phyloP scores from a whole-genome alignment of 2,329 filamentous ascomycete species.

The Cercospora beticola region DNA sequence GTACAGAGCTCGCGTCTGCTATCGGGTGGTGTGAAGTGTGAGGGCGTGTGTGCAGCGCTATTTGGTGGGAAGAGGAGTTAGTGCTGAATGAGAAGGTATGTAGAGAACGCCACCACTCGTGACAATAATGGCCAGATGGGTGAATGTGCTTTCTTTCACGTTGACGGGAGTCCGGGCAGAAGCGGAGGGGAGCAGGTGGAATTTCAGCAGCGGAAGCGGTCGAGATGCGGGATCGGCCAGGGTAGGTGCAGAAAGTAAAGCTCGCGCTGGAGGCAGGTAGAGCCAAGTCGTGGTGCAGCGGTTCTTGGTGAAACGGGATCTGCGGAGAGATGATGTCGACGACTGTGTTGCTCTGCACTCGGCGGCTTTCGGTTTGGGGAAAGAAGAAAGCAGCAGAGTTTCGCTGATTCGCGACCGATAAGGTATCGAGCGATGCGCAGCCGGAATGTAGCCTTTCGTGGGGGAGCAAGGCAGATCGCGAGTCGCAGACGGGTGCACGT shows the following conservation, averaged over 20 bases:
- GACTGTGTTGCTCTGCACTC: constrained; percentile 8
- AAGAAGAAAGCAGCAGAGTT: constrained; percentile 18
- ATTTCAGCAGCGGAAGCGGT: constrained; percentile 13
- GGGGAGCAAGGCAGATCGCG: constrained; percentile 5
- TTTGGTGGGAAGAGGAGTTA: constrained; percentile 3
- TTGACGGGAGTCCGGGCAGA: constrained; percentile 10
- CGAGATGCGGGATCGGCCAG: constrained; percentile 11
- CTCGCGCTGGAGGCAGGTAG: neutral
- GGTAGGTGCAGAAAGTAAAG: constrained; percentile 11
- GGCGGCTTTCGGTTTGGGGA: constrained; percentile 6
- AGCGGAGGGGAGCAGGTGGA: constrained; percentile 5
- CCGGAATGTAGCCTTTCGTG: constrained; percentile 11
- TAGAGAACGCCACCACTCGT: constrained; percentile 10
- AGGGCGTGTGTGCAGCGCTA: constrained; percentile 8
- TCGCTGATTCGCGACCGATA: constrained; percentile 11
- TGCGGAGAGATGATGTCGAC: constrained; percentile 21
- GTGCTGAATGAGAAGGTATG: neutral
- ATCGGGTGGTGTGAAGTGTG: neutral
- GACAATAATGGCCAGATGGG: constrained; percentile 9
- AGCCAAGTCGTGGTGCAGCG: constrained; percentile 12
- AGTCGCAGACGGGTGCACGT: constrained; percentile 11
- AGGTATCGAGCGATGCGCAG: constrained; percentile 13
- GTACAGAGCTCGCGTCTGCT: neutral
- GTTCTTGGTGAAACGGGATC: constrained; percentile 21
- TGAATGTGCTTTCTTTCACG: constrained; percentile 8